phyloP scores from a whole-genome alignment of 108 stramenopile species.

The Cafeteria roenbergensis region DNA sequence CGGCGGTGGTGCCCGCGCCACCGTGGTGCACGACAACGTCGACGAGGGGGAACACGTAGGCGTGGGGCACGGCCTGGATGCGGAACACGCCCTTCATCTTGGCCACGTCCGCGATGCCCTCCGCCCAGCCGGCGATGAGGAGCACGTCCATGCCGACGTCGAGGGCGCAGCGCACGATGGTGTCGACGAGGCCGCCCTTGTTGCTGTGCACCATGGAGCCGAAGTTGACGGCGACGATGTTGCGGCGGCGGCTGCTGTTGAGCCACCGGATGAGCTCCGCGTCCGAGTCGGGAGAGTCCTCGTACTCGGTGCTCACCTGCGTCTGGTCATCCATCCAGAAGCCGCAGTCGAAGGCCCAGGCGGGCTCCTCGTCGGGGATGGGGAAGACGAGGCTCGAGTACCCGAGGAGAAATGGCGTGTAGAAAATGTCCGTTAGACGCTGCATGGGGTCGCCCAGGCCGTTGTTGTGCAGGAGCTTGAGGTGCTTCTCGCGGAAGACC shows the following conservation, averaged over 20 bases:
- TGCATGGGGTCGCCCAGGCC: too few relatives aligned
- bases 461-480: too few relatives aligned
- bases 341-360: neutral
- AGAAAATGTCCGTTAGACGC: too few relatives aligned
- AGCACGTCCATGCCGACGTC: neutral
- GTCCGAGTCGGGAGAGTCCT: neutral
- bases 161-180: neutral
- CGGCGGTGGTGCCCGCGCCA: constrained; percentile 65
- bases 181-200: too few relatives aligned
- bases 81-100: neutral
- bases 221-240: constrained; percentile 7
- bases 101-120: neutral
- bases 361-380: neutral
- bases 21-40: constrained; percentile 66
- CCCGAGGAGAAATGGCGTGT: too few relatives aligned
- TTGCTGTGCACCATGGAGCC: neutral
- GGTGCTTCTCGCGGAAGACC: constrained; percentile 14
- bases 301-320: neutral
- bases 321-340: constrained; percentile 5
- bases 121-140: constrained; percentile 9
- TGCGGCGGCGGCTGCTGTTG: neutral
- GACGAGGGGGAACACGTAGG: constrained; percentile 54
- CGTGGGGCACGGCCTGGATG: constrained; percentile 36
- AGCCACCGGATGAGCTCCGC: neutral
- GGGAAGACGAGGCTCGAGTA: neutral